Evolutionary conservation across 2,329 filamentous ascomycete species (phyloP).

Genomic region (Nemania sp.): DNA sequence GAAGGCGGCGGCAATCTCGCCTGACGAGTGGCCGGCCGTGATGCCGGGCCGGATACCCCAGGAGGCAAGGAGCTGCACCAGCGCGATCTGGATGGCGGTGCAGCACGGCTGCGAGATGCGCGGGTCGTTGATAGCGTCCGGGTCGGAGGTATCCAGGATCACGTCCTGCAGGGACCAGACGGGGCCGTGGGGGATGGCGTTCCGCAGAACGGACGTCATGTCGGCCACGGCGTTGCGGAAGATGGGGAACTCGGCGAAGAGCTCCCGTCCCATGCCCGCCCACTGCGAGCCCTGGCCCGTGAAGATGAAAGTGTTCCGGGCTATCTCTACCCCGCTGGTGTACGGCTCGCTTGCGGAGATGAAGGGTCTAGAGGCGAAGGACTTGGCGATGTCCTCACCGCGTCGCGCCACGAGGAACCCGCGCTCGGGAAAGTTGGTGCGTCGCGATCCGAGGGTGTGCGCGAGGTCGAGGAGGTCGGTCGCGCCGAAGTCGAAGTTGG

Average conservation of each 20-base stretch:
- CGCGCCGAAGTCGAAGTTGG: too few species aligned
- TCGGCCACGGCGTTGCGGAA: too few species aligned
- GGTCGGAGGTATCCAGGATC: background rate
- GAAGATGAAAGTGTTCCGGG: slow-evolving; percentile 32
- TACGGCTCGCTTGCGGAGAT: too few species aligned
- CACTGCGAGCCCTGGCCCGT: slow-evolving; percentile 42
- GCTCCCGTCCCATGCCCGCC: slow-evolving; percentile 38
- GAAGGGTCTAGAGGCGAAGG: background rate
- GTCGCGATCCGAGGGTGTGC: slow-evolving; percentile 25
- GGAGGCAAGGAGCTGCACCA: slow-evolving; percentile 20
- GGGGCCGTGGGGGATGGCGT: slow-evolving; percentile 14
- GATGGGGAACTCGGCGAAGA: slow-evolving; percentile 29
- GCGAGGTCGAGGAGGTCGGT: slow-evolving; percentile 17
- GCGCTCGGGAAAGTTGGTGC: slow-evolving; percentile 10
- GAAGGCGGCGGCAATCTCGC: slow-evolving; percentile 50
- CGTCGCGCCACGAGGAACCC: slow-evolving; percentile 22
- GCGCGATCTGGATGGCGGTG: slow-evolving; percentile 33
- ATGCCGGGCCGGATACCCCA: slow-evolving; percentile 24
- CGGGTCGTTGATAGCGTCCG: slow-evolving; percentile 5
- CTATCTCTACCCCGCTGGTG: too few species aligned
- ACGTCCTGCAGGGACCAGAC: slow-evolving; percentile 22
- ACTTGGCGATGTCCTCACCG: too few species aligned
- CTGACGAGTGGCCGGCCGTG: slow-evolving; percentile 39
- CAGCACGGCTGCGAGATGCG: slow-evolving; percentile 27
- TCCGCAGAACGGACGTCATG: slow-evolving; percentile 25